phyloP scores from a whole-genome alignment of 2,329 filamentous ascomycete species.

The Pseudopyricularia javanii region DNA sequence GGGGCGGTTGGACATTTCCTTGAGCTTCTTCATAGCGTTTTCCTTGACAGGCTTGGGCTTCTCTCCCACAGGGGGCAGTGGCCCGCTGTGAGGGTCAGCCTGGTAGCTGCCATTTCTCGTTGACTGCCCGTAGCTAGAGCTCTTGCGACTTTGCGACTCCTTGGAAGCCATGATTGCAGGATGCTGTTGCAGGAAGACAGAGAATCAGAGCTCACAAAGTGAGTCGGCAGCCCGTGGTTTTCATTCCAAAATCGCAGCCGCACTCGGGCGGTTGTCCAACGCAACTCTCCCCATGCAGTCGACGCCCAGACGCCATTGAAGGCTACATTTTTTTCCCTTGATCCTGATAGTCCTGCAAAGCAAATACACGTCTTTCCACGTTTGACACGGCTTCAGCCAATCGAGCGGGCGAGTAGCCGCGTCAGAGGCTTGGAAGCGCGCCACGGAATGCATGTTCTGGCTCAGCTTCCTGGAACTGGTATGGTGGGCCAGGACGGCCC shows the following conservation, averaged over 20 bases:
- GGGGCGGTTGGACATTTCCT: constrained; percentile 43
- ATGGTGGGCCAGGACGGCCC: background rate
- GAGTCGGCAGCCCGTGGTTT: background rate
- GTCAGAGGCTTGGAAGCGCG: background rate
- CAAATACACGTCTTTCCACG: background rate
- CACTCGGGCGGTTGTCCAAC: background rate
- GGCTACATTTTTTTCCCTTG: background rate
- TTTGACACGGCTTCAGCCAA: background rate
- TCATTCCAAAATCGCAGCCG: background rate
- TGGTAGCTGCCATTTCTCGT: background rate
- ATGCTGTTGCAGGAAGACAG: background rate
- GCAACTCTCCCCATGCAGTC: background rate
- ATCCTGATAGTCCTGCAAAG: background rate
- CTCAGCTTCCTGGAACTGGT: background rate
- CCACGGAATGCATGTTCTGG: background rate
- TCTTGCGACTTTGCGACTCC: background rate
- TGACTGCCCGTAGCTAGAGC: background rate
- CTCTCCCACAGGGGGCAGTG: constrained; percentile 8
- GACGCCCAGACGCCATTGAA: background rate
- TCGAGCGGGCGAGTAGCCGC: background rate
- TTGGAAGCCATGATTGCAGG: background rate
- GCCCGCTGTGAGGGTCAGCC: background rate
- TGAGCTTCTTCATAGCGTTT: constrained; percentile 14
- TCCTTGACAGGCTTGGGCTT: constrained; percentile 12
- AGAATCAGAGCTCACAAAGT: background rate